These are phyloP conservation scores for Colletotrichum sublineola DNA, from an alignment of 2,329 filamentous ascomycete genomes.

Conservation along the genomic window DNA sequence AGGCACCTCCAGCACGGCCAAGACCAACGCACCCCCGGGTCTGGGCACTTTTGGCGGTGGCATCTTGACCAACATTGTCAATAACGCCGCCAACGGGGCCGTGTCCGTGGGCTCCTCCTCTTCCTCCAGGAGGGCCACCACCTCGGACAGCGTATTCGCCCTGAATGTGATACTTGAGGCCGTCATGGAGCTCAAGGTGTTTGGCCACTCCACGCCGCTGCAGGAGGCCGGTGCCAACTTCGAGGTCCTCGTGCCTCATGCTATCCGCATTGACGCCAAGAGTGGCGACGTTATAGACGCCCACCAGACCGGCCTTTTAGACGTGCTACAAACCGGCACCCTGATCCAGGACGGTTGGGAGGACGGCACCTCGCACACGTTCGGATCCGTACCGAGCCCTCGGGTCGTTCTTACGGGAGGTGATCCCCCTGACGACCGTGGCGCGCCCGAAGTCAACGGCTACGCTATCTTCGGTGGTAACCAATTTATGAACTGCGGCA, in stretches of 20 bases:
- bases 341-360: conserved; percentile 12
- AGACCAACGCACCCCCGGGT: conserved; percentile 12
- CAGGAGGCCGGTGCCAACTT: conserved; percentile 14
- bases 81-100: conserved; percentile 6
- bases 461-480: conserved; percentile 15
- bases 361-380: conserved; percentile 12
- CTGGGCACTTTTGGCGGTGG: conserved; percentile 7
- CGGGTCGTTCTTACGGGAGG: conserved; percentile 11
- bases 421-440: not conserved
- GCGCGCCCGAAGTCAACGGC: conserved; percentile 1
- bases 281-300: conserved; percentile 11
- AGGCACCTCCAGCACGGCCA: not conserved
- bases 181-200: conserved; percentile 11
- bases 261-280: conserved; percentile 7
- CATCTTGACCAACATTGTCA: conserved; percentile 3
- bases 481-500: not conserved
- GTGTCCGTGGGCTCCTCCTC: not conserved
- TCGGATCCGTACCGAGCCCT: conserved; percentile 6
- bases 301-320: not conserved
- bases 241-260: conserved; percentile 1
- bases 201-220: conserved; percentile 10
- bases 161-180: conserved; percentile 11
- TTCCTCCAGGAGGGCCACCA: not conserved
- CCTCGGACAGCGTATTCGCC: conserved; percentile 8
- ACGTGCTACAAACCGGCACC: conserved; percentile 11